Evolutionary conservation across 148 eudicot species (phyloP).

Genomic region (Dysphania ambrosioides): DNA sequence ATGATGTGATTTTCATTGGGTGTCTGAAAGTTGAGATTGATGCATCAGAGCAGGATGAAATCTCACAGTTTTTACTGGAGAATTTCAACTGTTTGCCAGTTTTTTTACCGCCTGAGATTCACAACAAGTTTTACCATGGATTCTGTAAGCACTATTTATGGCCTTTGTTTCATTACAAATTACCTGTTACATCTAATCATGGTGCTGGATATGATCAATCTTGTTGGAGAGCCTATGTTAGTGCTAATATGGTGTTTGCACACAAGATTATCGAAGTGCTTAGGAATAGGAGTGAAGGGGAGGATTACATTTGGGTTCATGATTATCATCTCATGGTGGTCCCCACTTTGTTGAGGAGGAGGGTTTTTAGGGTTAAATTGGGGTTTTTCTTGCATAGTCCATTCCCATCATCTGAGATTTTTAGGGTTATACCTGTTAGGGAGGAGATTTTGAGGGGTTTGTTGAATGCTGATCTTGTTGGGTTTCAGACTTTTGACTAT

Average conservation of each 20-base stretch:
- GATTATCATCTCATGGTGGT: conserved; percentile 88
- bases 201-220: conserved; percentile 51
- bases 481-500: conserved; percentile 89
- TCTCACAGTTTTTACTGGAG: conserved; percentile 38
- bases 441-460: conserved; percentile 70
- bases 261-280: conserved; percentile 62
- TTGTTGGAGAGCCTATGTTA: conserved; percentile 71
- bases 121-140: conserved; percentile 64
- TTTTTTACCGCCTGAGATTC: conserved; percentile 46
- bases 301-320: conserved; percentile 79
- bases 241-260: conserved; percentile 65
- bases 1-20: conserved; percentile 57
- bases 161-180: conserved; percentile 79
- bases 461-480: conserved; percentile 74
- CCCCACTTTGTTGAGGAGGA: conserved; percentile 64
- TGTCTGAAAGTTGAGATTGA: conserved; percentile 51
- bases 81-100: conserved; percentile 68
- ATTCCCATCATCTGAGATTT: conserved; percentile 81
- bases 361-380: conserved; percentile 49
- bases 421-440: conserved; percentile 67
- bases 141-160: conserved; percentile 81
- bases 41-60: conserved; percentile 52
- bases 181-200: conserved; percentile 51
- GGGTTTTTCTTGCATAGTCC: conserved; percentile 82
- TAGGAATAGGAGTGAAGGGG: conserved; percentile 41